A percentile compares a stretch with the other conserved stretches of the same genome.
Conservation (phyloP, 2,329 filamentous ascomycete species). For the Dactylellina sp. region DNA sequence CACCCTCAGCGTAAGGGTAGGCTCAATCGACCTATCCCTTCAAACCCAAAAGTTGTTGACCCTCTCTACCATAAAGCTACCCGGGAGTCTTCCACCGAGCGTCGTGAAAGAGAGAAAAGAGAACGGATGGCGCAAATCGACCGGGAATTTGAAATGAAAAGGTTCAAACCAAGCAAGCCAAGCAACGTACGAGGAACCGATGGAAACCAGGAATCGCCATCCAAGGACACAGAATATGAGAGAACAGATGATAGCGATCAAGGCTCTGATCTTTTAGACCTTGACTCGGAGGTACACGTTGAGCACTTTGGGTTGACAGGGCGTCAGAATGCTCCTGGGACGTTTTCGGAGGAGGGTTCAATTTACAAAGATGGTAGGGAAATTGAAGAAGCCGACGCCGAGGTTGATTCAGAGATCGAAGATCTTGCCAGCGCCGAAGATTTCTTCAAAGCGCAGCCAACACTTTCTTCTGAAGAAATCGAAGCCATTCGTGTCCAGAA, state of each 20-base stretch:
- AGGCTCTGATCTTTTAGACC: background rate
- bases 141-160: slow-evolving; percentile 19
- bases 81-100: slow-evolving; percentile 32
- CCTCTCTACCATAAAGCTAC: background rate
- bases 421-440: background rate
- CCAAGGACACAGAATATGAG: background rate
- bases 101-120: slow-evolving; percentile 40
- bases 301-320: slow-evolving; percentile 1
- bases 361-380: too few relatives aligned
- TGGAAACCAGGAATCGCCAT: slow-evolving; percentile 13
- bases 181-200: slow-evolving; percentile 13
- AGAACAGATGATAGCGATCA: background rate
- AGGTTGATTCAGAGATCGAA: background rate
- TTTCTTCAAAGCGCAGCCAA: background rate
- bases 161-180: background rate
- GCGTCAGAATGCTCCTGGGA: too few relatives aligned
- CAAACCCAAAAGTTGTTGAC: too few relatives aligned
- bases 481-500: slow-evolving; percentile 24
- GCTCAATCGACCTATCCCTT: too few relatives aligned
- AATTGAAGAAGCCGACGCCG: too few relatives aligned
- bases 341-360: too few relatives aligned
- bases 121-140: slow-evolving; percentile 45
- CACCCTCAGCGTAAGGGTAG: too few relatives aligned
- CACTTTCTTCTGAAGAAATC: slow-evolving; percentile 10
- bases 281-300: background rate